Evolutionary conservation across 176 grass and related monocot genomes (phyloP).

Genomic region (Pontederia paniculata): DNA sequence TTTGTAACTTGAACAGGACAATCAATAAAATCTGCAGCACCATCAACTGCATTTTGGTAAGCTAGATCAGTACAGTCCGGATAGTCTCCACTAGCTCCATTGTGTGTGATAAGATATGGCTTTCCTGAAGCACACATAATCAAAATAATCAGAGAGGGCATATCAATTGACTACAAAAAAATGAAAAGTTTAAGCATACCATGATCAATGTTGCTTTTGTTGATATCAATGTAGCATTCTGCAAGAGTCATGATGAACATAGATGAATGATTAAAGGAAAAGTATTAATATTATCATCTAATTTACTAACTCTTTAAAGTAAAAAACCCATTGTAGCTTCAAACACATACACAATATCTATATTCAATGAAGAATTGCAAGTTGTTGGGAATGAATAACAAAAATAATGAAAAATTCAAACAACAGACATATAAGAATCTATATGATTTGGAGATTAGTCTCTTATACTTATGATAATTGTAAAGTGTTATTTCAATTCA

Average conservation of each 20-base stretch:
- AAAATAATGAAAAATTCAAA: too few relatives aligned
- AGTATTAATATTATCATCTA: too few relatives aligned
- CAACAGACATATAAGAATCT: too few relatives aligned
- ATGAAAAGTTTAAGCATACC: constrained; percentile 32
- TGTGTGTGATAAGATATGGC: constrained; percentile 65
- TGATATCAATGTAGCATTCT: constrained; percentile 68
- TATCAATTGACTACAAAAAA: constrained; percentile 4
- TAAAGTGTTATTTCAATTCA: too few relatives aligned
- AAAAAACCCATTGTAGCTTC: background rate
- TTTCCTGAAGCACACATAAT: constrained; percentile 26
- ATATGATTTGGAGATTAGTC: too few relatives aligned
- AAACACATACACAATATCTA: too few relatives aligned
- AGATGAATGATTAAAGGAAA: too few relatives aligned
- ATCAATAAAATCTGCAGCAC: too few relatives aligned
- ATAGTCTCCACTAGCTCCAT: constrained; percentile 74
- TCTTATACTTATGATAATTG: too few relatives aligned
- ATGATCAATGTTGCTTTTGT: constrained; percentile 34
- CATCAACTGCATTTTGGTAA: constrained; percentile 41
- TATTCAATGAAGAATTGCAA: too few relatives aligned
- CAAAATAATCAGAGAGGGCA: background rate
- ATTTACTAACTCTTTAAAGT: background rate
- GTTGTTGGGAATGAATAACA: too few relatives aligned
- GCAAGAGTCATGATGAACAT: constrained; percentile 29
- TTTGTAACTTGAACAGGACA: too few relatives aligned
- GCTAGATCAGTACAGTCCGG: constrained; percentile 70